phyloP scores from a whole-genome alignment of 2,329 filamentous ascomycete species.

The Stenocarpella maydis region DNA sequence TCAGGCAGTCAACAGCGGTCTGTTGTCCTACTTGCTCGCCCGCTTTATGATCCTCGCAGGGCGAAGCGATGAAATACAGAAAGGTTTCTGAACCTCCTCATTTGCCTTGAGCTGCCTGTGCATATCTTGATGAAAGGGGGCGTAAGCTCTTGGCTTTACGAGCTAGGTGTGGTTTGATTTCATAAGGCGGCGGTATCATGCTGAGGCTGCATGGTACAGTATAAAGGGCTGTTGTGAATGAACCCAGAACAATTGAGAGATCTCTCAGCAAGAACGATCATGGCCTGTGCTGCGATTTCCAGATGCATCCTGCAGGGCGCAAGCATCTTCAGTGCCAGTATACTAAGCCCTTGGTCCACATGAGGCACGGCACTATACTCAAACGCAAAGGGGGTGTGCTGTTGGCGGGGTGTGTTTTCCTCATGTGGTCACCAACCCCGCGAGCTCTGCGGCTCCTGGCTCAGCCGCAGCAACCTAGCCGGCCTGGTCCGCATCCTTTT shows the following conservation, averaged over 20 bases:
- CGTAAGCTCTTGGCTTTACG: too few species aligned
- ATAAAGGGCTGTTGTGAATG: not conserved
- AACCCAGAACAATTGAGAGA: not conserved
- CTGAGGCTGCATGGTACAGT: too few species aligned
- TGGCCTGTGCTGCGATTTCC: not conserved
- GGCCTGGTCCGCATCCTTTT: not conserved
- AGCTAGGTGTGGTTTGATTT: too few species aligned
- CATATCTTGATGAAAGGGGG: not conserved
- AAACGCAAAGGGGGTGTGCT: not conserved
- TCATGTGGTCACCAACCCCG: not conserved
- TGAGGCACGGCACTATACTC: not conserved
- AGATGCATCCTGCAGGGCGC: not conserved
- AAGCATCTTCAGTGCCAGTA: not conserved
- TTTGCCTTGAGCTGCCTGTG: not conserved
- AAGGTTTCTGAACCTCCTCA: not conserved
- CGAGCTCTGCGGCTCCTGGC: not conserved
- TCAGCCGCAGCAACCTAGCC: conserved; percentile 16
- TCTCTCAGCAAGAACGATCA: not conserved
- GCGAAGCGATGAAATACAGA: conserved; percentile 20
- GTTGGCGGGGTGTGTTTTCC: not conserved
- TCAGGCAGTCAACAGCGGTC: not conserved
- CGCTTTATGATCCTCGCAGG: conserved; percentile 23
- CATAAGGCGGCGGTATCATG: too few species aligned
- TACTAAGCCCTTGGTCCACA: not conserved
- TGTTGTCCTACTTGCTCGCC: conserved; percentile 4